Percentiles rank a stretch among this genome's conserved stretches.
Conservation (phyloP, 2,329 filamentous ascomycete genomes). For the Nothopassalora personata region DNA sequence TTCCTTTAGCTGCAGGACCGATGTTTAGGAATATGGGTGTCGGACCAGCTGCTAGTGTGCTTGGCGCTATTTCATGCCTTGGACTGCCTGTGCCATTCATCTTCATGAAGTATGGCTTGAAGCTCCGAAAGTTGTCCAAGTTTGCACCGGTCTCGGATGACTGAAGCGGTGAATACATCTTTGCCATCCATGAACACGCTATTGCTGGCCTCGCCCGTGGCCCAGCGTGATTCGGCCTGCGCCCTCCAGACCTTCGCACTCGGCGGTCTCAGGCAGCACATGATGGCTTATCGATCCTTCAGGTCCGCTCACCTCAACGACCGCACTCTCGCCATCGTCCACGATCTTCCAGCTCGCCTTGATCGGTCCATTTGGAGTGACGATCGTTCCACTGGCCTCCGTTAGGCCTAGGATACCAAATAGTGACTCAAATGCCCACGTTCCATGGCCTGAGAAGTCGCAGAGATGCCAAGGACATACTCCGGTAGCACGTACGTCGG, state of each 20-base stretch:
- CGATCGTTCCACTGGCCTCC: slow-evolving; percentile 19
- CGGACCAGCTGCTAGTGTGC: slow-evolving; percentile 38
- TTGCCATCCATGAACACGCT: neutral
- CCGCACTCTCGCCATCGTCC: neutral
- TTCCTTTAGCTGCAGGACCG: slow-evolving; percentile 34
- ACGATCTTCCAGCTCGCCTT: neutral
- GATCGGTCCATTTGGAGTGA: no score
- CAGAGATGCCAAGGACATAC: slow-evolving; percentile 29
- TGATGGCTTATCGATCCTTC: neutral
- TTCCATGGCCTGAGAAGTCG: slow-evolving; percentile 26
- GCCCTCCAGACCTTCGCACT: neutral
- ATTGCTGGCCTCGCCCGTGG: neutral
- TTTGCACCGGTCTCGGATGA: slow-evolving; percentile 15
- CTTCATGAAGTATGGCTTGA: slow-evolving; percentile 40
- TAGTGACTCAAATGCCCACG: slow-evolving; percentile 28
- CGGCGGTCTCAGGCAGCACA: neutral
- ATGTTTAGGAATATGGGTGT: slow-evolving; percentile 41
- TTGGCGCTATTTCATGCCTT: slow-evolving; percentile 38
- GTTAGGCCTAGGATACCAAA: slow-evolving; percentile 27
- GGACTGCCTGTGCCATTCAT: slow-evolving; percentile 42
- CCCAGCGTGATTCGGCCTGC: neutral
- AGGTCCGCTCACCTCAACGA: neutral
- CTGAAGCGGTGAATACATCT: neutral
- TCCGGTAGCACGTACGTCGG: slow-evolving; percentile 43
- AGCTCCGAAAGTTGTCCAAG: slow-evolving; percentile 40